phyloP scores from a whole-genome alignment of 2,329 filamentous ascomycete species.

The Cercospora canescens region DNA sequence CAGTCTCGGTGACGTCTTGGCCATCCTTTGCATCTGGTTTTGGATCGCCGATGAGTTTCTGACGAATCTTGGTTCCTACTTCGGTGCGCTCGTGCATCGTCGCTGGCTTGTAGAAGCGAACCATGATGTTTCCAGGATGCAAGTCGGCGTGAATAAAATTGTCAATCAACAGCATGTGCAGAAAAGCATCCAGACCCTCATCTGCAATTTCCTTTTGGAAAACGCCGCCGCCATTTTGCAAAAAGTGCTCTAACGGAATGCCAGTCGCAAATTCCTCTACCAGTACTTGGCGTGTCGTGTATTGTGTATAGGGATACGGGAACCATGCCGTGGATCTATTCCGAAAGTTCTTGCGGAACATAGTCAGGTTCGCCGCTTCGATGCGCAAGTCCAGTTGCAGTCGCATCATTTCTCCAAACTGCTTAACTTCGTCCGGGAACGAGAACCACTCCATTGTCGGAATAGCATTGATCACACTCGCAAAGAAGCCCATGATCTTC shows the following conservation, averaged over 20 bases:
- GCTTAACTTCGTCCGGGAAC: slow-evolving; percentile 86
- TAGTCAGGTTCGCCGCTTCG: slow-evolving; percentile 84
- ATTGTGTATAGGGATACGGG: slow-evolving; percentile 88
- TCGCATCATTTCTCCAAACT: slow-evolving; percentile 99
- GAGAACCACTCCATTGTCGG: slow-evolving; percentile 98
- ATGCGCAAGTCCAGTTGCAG: slow-evolving; percentile 95
- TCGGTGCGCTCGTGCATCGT: slow-evolving; percentile 60
- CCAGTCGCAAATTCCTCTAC: slow-evolving; percentile 96
- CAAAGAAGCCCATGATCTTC: slow-evolving; percentile 92
- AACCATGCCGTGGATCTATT: slow-evolving; percentile 93
- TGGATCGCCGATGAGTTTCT: slow-evolving; percentile 20
- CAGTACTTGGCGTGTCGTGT: slow-evolving; percentile 86
- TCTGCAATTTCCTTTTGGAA: slow-evolving; percentile 94
- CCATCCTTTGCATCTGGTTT: slow-evolving; percentile 47
- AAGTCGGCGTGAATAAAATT: slow-evolving; percentile 97
- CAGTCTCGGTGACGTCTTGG: slow-evolving; percentile 81
- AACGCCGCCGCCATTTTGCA: slow-evolving; percentile 86
- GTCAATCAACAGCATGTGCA: slow-evolving; percentile 94
- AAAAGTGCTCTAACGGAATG: slow-evolving; percentile 84
- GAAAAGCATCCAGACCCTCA: slow-evolving; percentile 90
- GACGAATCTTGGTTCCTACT: slow-evolving; percentile 13
- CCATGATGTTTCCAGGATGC: slow-evolving; percentile 98
- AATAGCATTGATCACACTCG: slow-evolving; percentile 76
- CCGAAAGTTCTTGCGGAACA: slow-evolving; percentile 89
- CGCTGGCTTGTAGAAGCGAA: slow-evolving; percentile 89